phyloP scores from a whole-genome alignment of 78 protist species.

The slime mould (Dictyostelium discoideum) region DNA sequence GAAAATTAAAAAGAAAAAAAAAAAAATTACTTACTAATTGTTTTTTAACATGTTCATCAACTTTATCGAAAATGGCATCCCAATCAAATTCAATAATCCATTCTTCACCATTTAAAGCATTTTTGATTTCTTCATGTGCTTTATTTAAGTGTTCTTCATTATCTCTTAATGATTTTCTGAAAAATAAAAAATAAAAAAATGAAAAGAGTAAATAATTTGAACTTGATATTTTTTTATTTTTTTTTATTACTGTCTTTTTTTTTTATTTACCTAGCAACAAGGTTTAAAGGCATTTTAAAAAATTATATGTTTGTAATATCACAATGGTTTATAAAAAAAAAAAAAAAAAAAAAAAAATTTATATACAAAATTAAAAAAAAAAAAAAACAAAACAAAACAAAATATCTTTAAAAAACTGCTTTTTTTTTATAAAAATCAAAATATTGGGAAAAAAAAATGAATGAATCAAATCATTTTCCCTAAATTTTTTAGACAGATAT shows the following conservation, averaged over 20 bases:
- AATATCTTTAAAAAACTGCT: not conserved
- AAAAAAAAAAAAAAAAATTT: not conserved
- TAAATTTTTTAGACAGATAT: too few relatives aligned
- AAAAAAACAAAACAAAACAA: not conserved
- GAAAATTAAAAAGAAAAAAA: not conserved
- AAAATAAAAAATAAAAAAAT: not conserved
- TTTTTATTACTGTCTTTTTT: not conserved
- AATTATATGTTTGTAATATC: not conserved
- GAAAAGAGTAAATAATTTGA: not conserved
- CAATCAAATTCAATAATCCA: conserved; percentile 55
- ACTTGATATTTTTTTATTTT: not conserved
- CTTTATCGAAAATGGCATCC: conserved; percentile 22
- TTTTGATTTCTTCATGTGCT: conserved; percentile 28
- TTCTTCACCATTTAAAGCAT: conserved; percentile 17
- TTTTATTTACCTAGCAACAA: not conserved
- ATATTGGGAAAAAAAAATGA: not conserved
- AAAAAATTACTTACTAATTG: not conserved
- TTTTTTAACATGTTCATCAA: not conserved
- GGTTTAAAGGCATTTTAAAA: conserved; percentile 36
- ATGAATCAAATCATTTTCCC: not conserved
- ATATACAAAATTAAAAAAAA: not conserved
- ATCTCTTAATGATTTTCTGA: conserved; percentile 35
- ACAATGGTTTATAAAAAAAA: not conserved
- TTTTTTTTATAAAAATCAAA: not conserved
- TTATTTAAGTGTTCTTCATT: conserved; percentile 40